Evolutionary conservation across 2,329 filamentous ascomycete species (phyloP).

Genomic region (Paecilomyces formosus): DNA sequence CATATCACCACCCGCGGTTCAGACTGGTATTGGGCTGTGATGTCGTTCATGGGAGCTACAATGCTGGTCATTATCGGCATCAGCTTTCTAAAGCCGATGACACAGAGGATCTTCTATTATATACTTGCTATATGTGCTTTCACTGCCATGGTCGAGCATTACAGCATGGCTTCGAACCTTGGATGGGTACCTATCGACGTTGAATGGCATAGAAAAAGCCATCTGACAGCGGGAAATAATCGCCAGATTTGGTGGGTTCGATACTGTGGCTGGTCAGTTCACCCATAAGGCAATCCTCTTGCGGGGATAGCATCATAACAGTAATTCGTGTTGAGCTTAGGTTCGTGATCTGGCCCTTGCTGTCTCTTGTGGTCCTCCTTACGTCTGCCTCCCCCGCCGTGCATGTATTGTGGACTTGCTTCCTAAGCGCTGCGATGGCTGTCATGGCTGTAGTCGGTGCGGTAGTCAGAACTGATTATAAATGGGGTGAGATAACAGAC

Average conservation of each 20-base stretch:
- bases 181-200: not conserved
- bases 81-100: not conserved
- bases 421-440: not conserved
- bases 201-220: not conserved
- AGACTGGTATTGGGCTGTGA: not conserved
- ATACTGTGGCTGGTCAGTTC: not conserved
- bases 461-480: not conserved
- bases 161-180: not conserved
- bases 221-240: not conserved
- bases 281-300: not conserved
- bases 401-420: not conserved
- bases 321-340: not conserved
- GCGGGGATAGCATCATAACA: not conserved
- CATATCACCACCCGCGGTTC: not conserved
- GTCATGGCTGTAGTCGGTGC: not conserved
- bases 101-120: not conserved
- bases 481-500: not conserved
- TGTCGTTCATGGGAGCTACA: not conserved
- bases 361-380: not conserved
- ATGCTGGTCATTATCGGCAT: not conserved
- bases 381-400: not conserved
- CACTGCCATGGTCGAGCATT: not conserved
- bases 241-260: not conserved
- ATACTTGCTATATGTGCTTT: not conserved
- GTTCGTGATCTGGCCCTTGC: not conserved